Evolutionary conservation across 768 basidiomycete species (phyloP).

Genomic region (Kwoniella pini): DNA sequence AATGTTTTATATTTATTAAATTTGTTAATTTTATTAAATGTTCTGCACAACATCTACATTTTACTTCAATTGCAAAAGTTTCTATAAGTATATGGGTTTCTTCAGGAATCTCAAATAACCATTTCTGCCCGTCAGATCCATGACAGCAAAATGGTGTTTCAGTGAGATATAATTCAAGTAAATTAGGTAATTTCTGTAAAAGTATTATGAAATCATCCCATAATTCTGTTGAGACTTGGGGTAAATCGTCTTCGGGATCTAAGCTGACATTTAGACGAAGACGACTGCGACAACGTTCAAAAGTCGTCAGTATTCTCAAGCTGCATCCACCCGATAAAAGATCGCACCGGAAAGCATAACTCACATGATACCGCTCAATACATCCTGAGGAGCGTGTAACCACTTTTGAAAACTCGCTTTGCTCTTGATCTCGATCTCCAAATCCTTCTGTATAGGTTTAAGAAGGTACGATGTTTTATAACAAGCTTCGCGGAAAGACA

Average conservation of each 20-base stretch:
- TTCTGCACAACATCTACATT: constrained; percentile 7
- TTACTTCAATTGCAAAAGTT: constrained; percentile 6
- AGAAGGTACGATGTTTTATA: neutral
- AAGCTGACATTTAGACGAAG: constrained; percentile 8
- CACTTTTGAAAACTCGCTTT: neutral
- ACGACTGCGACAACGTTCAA: neutral
- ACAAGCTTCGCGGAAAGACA: neutral
- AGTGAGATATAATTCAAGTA: constrained; percentile 6
- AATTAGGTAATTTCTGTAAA: neutral
- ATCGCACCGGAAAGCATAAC: neutral
- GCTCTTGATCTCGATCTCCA: constrained; percentile 9
- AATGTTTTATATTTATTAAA: neutral
- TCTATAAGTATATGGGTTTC: neutral
- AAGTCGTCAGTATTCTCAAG: too few relatives aligned
- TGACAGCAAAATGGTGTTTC: constrained; percentile 11
- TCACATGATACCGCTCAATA: neutral
- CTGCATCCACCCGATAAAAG: too few relatives aligned
- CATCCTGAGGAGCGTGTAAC: constrained; percentile 5
- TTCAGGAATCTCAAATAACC: neutral
- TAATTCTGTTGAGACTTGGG: neutral
- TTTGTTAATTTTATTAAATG: neutral
- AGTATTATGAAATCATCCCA: constrained; percentile 7
- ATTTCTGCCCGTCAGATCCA: neutral
- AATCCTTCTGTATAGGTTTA: constrained; percentile 9
- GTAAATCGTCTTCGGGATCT: neutral